phyloP scores from a whole-genome alignment of 192 early-diverging fungal species.

The Coemansia sp. region DNA sequence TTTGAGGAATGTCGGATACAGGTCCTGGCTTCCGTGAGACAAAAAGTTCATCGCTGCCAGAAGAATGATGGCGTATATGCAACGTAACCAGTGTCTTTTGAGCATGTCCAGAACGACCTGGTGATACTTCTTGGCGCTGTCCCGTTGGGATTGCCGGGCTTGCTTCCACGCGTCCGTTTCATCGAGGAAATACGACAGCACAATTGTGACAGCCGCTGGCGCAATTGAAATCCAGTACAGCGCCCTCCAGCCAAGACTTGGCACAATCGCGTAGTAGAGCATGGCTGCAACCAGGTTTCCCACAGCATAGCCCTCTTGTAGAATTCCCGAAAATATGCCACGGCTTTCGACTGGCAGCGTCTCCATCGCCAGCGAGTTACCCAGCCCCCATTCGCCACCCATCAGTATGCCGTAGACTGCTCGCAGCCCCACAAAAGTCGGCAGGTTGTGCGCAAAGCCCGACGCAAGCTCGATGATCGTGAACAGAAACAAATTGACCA shows the following conservation, averaged over 20 bases:
- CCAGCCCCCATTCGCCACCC: constrained; percentile 76
- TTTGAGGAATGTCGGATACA: constrained; percentile 70
- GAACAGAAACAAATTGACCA: constrained; percentile 65
- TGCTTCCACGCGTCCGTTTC: constrained; percentile 61
- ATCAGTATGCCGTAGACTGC: constrained; percentile 63
- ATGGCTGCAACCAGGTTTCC: constrained; percentile 68
- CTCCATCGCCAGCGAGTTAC: constrained; percentile 73
- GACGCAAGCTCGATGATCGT: constrained; percentile 63
- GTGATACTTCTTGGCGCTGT: constrained; percentile 35
- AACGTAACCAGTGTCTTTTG: constrained; percentile 59
- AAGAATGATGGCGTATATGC: constrained; percentile 56
- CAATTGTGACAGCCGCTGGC: constrained; percentile 60
- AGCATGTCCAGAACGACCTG: constrained; percentile 43
- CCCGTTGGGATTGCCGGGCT: constrained; percentile 27
- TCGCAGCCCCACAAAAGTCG: constrained; percentile 63
- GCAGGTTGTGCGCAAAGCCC: constrained; percentile 64
- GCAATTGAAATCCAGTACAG: constrained; percentile 68
- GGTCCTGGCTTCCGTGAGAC: constrained; percentile 68
- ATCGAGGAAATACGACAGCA: constrained; percentile 63
- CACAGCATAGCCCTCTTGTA: constrained; percentile 71
- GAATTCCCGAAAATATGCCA: constrained; percentile 74
- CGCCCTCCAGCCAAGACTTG: constrained; percentile 64
- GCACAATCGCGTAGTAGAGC: constrained; percentile 60
- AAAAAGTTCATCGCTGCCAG: constrained; percentile 74
- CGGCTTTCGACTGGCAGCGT: constrained; percentile 63